Base-by-base conservation (phyloP, 305 asterid genomes). In the Stenogyne calaminthoides region DNA sequence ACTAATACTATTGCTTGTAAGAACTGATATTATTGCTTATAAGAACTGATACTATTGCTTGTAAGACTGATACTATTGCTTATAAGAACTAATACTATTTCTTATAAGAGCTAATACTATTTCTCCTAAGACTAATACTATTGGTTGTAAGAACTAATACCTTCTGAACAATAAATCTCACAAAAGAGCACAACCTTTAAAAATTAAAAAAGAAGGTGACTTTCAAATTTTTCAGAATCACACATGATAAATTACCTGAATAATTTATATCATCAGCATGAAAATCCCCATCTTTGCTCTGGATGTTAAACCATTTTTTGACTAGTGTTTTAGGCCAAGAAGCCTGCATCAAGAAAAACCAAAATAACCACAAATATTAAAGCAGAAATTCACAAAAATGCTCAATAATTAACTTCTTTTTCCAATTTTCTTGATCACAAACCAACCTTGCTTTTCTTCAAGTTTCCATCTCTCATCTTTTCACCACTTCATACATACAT, bases 291-390 rank as follows among this genome's bases (percentile, higher is more conserved):
- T 84, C 81, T 77, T 87, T 87, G 82, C 71, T 82, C 84, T 80
- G 88, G 81, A 86, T 74, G 19, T 88, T 90, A 79, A 90, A 82
- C 97, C 90, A 90, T 86, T 90, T 92, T 85, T 90, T 88, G 66
- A 92, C 91, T 58, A 92, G 83, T 32, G 91, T 81, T 81, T 88
- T 92, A 5, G 96, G 85, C 96, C 97, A 88, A 36, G 92, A 90
- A 81, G 83, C 76, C 96, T 90, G 67, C 83, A 82, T 73, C 64
- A 75, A 77, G 37, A 65, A 77, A 64, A 40, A 60, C 74, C 58
- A 62, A 15, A 44, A 19, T 54, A 67, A 20, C 64, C 54, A 52
- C 22, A 44, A 29, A 71, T 11, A 1, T 9, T 3, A 22, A 55
- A 52, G 39, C 37, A 71, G 12, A 54, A 40, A 39, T 12, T 37